Base-by-base conservation (phyloP, 805 yeast species). In the Saccharomycopsis olivae region DNA sequence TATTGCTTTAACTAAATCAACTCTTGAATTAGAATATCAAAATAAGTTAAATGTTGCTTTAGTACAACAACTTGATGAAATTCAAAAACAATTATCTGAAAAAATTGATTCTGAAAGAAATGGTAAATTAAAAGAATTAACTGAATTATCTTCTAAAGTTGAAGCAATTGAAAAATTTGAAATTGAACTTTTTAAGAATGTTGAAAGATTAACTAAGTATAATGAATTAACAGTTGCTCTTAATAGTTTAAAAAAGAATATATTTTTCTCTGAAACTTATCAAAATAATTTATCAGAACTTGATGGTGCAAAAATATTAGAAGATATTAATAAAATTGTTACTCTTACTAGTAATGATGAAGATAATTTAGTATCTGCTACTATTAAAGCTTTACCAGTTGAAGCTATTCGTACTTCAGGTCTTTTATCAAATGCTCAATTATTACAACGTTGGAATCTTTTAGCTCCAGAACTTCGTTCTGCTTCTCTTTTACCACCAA, bases 401-500 rank as follows among this genome's bases (percentile, higher is more conserved):
- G 60, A 59, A 8, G 65, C 63, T 2, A 56, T 65, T 38, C 49
- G 62, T 29, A 50, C 56, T 14, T 57, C 62, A 20, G 83, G 94
- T 29, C 74, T 89, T 20, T 66, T 88, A 48, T 75, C 94, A 11
- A 76, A 73, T 47, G 71, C 86, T 20, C 95, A 87, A 61, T 67
- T 87, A 34, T 69, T 80, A 46, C 68, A 82, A 30, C 76, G 94
- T 53, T 85, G 95, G 84, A 73, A 76, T 48, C 64, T 78, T 39
- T 68, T 92, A 44, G 78, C 71, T 17, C 92, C 94, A 13, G 95
- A 89, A 62, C 73, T 92, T 55, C 78, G 95, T 59, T 75, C 86
- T 23, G 88, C 94, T 5, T 77, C 96, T 3, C 64, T 92, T 51
- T 72, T 88, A 47, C 96, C 97, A 40, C 94, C 94, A 51, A 84